Percentiles rank a stretch among this genome's conserved stretches.
These are phyloP conservation scores for Thermomucor indicae-seudaticae DNA, from an alignment of 371 early-diverging fungal species.

Conservation along the genomic window DNA sequence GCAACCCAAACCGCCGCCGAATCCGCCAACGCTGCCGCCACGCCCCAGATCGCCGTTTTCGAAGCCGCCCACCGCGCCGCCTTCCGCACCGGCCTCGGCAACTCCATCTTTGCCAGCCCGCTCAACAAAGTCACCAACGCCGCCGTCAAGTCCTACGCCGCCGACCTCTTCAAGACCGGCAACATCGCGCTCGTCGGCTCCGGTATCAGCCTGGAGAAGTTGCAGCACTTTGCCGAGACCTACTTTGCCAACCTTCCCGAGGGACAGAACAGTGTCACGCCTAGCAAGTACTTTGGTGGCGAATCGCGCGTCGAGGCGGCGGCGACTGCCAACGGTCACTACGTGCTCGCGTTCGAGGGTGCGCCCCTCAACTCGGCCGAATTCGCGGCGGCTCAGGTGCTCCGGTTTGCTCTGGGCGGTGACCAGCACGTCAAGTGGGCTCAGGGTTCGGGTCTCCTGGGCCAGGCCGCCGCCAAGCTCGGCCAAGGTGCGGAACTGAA, in stretches of 20 bases:
- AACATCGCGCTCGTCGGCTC: constrained; percentile 84
- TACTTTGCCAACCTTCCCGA: constrained; percentile 41
- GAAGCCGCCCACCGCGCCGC: constrained; percentile 88
- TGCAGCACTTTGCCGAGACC: constrained; percentile 59
- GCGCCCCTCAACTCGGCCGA: constrained; percentile 66
- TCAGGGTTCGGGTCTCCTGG: constrained; percentile 66
- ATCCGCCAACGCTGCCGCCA: constrained; percentile 60
- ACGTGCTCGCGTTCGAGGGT: constrained; percentile 80
- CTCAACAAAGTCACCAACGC: constrained; percentile 52
- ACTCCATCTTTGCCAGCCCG: constrained; percentile 82
- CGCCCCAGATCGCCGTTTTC: constrained; percentile 64
- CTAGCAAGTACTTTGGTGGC: constrained; percentile 79
- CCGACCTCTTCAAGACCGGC: constrained; percentile 63
- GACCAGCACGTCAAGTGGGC: constrained; percentile 74
- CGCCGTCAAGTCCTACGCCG: constrained; percentile 72
- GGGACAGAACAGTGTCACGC: constrained; percentile 40
- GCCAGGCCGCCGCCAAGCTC: constrained; percentile 60
- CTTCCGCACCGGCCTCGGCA: constrained; percentile 94
- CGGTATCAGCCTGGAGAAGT: constrained; percentile 73
- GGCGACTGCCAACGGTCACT: constrained; percentile 46
- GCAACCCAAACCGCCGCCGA: constrained; percentile 66
- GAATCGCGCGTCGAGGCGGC: constrained; percentile 73
- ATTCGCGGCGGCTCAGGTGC: constrained; percentile 70
- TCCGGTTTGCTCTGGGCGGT: constrained; percentile 81
- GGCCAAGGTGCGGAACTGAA: constrained; percentile 51